phyloP scores from a whole-genome alignment of 2,329 filamentous ascomycete genomes.

The Fusarium avenaceum region DNA sequence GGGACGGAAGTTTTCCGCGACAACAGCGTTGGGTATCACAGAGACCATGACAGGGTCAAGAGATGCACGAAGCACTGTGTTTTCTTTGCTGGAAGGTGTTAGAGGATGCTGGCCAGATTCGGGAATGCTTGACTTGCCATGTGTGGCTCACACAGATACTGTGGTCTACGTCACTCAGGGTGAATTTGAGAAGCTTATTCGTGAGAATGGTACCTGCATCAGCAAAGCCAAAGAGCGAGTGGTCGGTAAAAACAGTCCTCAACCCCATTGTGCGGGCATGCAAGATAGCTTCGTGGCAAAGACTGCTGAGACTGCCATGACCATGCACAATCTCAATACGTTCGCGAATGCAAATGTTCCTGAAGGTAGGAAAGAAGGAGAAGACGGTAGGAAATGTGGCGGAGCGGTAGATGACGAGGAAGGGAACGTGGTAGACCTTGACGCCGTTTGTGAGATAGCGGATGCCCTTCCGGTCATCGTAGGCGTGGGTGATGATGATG shows the following conservation, averaged over 20 bases:
- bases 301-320: conserved; percentile 91
- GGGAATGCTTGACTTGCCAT: conserved; percentile 69
- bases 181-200: conserved; percentile 97
- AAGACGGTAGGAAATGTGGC: conserved; percentile 97
- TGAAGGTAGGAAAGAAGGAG: conserved; percentile 97
- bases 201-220: conserved; percentile 96
- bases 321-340: conserved; percentile 97
- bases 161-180: conserved; percentile 95
- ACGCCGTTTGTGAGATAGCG: conserved; percentile 97
- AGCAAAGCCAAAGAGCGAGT: conserved; percentile 96
- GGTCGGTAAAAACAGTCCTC: conserved; percentile 95
- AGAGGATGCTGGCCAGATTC: conserved; percentile 12
- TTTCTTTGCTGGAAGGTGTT: conserved; percentile 81
- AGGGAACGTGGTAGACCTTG: conserved; percentile 98
- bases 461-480: conserved; percentile 89
- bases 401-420: conserved; percentile 94
- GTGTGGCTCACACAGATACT: conserved; percentile 99
- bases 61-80: conserved; percentile 93
- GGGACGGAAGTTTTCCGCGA: conserved; percentile 94
- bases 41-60: conserved; percentile 97
- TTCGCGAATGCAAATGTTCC: conserved; percentile 95
- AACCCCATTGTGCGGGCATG: conserved; percentile 97
- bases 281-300: conserved; percentile 94
- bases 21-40: conserved; percentile 96
- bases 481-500: conserved; percentile 96